phyloP scores from a whole-genome alignment of 768 basidiomycete species.

The Leccinum variicolor region DNA sequence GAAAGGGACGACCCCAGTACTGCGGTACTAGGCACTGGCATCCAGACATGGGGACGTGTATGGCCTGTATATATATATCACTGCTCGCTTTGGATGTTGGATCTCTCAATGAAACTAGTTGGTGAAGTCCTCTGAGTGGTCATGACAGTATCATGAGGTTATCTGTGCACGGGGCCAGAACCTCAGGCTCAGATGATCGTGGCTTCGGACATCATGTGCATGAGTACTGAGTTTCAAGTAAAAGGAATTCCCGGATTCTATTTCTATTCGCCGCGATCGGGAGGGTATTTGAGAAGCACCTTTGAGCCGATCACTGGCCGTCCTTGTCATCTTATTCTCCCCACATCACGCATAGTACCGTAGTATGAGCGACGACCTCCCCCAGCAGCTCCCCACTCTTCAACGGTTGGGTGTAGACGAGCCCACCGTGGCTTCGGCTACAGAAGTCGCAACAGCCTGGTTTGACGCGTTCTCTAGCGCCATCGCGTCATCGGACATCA shows the following conservation, averaged over 20 bases:
- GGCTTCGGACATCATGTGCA: no score
- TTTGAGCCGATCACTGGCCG: neutral
- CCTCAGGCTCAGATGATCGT: no score
- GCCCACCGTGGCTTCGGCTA: slow-evolving; percentile 17
- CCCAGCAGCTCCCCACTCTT: slow-evolving; percentile 31
- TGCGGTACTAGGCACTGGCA: no score
- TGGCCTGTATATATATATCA: no score
- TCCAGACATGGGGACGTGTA: no score
- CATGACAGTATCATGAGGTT: no score
- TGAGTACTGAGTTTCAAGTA: no score
- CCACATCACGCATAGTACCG: neutral
- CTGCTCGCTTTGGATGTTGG: no score
- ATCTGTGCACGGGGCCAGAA: no score
- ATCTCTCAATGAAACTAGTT: no score
- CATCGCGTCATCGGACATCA: slow-evolving; percentile 14
- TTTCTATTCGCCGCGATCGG: neutral
- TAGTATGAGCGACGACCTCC: slow-evolving; percentile 21
- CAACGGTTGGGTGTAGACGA: slow-evolving; percentile 22
- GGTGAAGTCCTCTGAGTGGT: no score
- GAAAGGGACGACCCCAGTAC: neutral
- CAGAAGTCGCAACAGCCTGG: slow-evolving; percentile 25
- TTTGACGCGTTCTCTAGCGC: slow-evolving; percentile 23
- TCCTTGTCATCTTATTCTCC: neutral
- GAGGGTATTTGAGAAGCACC: neutral
- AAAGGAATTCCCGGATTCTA: no score